Conservation (phyloP, 2,329 filamentous ascomycete genomes). For the Colletotrichum sp. region DNA sequence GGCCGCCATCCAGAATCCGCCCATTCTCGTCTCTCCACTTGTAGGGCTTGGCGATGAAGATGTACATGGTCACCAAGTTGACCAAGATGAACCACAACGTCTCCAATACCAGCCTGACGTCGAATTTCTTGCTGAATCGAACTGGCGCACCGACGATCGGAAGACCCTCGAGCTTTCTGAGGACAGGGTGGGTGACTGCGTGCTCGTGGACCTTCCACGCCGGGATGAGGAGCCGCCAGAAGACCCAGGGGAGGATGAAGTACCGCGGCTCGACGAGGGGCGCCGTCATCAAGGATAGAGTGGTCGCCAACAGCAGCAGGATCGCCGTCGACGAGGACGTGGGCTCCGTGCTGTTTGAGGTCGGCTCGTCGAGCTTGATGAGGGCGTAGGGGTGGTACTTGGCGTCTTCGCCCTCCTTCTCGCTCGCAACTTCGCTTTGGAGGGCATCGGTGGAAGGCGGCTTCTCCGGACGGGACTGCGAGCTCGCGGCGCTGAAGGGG, state of each 20-base stretch:
- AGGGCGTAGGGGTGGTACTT: slow-evolving; percentile 18
- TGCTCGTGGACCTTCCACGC: slow-evolving; percentile 36
- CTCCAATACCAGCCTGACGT: slow-evolving; percentile 62
- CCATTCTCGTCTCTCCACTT: slow-evolving; percentile 65
- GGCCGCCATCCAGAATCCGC: slow-evolving; percentile 56
- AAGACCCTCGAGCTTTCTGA: background rate
- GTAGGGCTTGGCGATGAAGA: slow-evolving; percentile 74
- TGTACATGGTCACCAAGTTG: slow-evolving; percentile 70
- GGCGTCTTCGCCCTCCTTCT: background rate
- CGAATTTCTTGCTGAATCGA: slow-evolving; percentile 31
- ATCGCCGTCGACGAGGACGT: slow-evolving; percentile 57
- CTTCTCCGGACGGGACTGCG: background rate
- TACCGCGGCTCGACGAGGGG: slow-evolving; percentile 95
- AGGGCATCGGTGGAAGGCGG: background rate
- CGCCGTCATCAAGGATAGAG: slow-evolving; percentile 82
- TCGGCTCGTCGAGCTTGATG: slow-evolving; percentile 24
- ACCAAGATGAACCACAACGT: slow-evolving; percentile 72
- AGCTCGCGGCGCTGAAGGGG: slow-evolving; percentile 27
- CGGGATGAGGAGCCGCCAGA: slow-evolving; percentile 86
- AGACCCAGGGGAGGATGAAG: slow-evolving; percentile 93
- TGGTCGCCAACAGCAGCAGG: slow-evolving; percentile 70
- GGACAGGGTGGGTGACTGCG: background rate
- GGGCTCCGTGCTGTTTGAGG: slow-evolving; percentile 31
- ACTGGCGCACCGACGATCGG: slow-evolving; percentile 1
- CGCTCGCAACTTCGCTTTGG: background rate